phyloP scores from a whole-genome alignment of 805 yeast species.

The Ogataea allantospora region DNA sequence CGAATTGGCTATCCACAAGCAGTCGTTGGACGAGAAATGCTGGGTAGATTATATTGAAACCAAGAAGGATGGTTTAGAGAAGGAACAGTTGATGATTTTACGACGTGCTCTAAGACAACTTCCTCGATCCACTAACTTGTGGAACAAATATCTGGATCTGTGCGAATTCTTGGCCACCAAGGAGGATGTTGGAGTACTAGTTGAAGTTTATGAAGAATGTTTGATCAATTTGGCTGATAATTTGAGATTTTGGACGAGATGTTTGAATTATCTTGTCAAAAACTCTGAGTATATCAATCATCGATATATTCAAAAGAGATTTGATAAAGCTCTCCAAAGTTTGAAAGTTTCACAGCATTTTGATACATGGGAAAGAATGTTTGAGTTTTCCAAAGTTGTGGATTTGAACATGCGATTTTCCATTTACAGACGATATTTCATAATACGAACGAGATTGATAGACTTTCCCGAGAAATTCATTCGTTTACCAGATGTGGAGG shows the following conservation, averaged over 20 bases:
- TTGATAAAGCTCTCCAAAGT: constrained; percentile 48
- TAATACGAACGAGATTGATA: constrained; percentile 14
- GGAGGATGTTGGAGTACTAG: constrained; percentile 9
- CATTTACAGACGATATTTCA: constrained; percentile 36
- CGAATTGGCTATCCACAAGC: constrained; percentile 38
- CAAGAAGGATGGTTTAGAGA: constrained; percentile 25
- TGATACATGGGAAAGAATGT: constrained; percentile 52
- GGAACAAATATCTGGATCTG: constrained; percentile 50
- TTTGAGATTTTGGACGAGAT: constrained; percentile 53
- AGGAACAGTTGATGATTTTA: constrained; percentile 44
- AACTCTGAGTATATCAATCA: constrained; percentile 32
- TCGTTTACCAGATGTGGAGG: constrained; percentile 27
- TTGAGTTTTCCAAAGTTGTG: constrained; percentile 43
- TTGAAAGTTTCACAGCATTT: constrained; percentile 55
- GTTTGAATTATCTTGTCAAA: constrained; percentile 41
- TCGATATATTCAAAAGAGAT: constrained; percentile 40
- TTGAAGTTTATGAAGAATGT: constrained; percentile 45
- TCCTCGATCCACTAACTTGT: constrained; percentile 49
- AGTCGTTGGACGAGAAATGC: constrained; percentile 32
- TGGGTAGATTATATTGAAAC: constrained; percentile 48
- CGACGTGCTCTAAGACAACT: constrained; percentile 49
- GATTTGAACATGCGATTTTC: constrained; percentile 41
- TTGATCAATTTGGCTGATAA: constrained; percentile 41
- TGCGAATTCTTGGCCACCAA: constrained; percentile 21
- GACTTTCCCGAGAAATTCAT: constrained; percentile 6